These are phyloP conservation scores for Coffea eugenioides DNA, from an alignment of 257 asterid genomes.

Conservation along the genomic window DNA sequence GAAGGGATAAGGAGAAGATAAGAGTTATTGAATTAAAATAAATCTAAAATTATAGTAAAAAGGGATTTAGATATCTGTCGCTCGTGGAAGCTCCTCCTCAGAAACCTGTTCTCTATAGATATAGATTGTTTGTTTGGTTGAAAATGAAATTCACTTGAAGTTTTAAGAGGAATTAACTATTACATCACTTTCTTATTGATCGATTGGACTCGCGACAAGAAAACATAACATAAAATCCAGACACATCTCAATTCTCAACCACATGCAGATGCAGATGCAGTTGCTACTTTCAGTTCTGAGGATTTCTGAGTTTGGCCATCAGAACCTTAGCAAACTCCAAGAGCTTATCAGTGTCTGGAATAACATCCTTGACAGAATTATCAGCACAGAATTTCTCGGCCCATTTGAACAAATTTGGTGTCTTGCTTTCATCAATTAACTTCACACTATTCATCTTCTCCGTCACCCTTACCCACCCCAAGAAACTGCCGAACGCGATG, in stretches of 20 bases:
- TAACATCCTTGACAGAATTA: slow-evolving; percentile 42
- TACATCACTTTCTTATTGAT: background rate
- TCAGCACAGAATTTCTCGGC: slow-evolving; percentile 37
- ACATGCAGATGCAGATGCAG: background rate
- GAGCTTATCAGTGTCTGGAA: slow-evolving; percentile 52
- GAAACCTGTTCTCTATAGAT: too few species aligned
- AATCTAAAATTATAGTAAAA: too few species aligned
- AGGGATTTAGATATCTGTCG: too few species aligned
- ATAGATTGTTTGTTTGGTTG: too few species aligned
- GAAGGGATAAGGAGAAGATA: too few species aligned
- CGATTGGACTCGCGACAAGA: background rate
- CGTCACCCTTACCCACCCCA: slow-evolving; percentile 44
- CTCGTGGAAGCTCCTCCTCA: too few species aligned
- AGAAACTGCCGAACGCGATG: slow-evolving; percentile 52
- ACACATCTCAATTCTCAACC: background rate
- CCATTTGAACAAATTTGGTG: slow-evolving; percentile 55
- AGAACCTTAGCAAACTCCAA: slow-evolving; percentile 31
- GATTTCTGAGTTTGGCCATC: slow-evolving; percentile 14
- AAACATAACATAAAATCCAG: background rate
- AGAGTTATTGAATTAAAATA: too few species aligned
- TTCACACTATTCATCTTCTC: slow-evolving; percentile 29
- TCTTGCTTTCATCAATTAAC: slow-evolving; percentile 38
- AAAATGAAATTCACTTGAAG: too few species aligned
- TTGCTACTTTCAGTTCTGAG: background rate
- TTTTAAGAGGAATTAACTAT: too few species aligned